A percentile compares a stretch with the other conserved stretches of the same genome.
These are phyloP conservation scores for Scedosporium aurantiacum DNA, from an alignment of 2,329 filamentous ascomycete species.

Conservation along the genomic window DNA sequence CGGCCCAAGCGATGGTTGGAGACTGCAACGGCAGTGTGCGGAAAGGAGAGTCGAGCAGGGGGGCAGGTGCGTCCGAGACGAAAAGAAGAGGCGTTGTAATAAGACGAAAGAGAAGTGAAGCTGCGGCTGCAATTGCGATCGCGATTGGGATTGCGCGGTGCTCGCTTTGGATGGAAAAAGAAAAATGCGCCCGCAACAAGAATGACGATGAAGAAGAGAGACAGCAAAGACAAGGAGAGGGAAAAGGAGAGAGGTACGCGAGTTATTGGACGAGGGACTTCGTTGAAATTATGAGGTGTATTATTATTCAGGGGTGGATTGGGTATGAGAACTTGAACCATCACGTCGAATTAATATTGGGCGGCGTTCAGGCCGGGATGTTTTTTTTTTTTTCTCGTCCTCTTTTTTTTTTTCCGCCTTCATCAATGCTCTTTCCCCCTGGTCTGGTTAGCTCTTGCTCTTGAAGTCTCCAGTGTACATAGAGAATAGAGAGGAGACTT, in stretches of 20 bases:
- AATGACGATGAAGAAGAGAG: constrained; percentile 1
- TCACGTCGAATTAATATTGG: constrained; percentile 7
- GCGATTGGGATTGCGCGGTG: not conserved
- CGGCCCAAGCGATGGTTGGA: not conserved
- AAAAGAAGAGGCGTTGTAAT: not conserved
- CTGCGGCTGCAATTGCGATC: not conserved
- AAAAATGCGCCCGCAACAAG: not conserved
- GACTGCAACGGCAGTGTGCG: not conserved
- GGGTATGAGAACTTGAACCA: constrained; percentile 2
- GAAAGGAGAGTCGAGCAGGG: not conserved
- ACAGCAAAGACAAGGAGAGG: not conserved
- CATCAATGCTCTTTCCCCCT: not conserved
- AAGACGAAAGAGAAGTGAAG: constrained; percentile 4
- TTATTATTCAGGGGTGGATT: constrained; percentile 7
- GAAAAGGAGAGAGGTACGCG: not conserved
- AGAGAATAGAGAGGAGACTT: not conserved
- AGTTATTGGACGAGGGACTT: not conserved
- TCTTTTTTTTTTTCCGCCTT: not conserved
- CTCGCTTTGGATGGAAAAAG: not conserved
- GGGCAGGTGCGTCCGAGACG: not conserved
- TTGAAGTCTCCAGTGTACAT: not conserved
- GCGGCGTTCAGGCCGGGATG: not conserved
- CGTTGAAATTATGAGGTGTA: constrained; percentile 1
- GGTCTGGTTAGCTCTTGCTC: not conserved
- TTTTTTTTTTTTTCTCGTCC: not conserved